A percentile compares a stretch with the other conserved stretches of the same genome.
Evolutionary conservation across 2,329 filamentous ascomycete genomes (phyloP).

Genomic region (Alternaria arbusti): DNA sequence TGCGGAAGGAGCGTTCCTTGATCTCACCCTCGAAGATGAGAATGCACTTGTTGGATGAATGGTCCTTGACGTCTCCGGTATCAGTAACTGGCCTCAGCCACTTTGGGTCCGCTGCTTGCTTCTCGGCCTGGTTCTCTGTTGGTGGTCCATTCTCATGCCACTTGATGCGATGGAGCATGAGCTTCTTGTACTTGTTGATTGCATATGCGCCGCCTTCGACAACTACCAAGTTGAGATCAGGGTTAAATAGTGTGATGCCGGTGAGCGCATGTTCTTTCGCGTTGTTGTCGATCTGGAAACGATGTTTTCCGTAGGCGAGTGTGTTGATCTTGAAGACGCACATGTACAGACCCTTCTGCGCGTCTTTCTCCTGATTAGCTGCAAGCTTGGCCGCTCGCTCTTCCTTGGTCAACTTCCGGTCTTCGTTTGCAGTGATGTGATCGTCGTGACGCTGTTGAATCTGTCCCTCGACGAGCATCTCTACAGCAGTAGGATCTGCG

Average conservation of each 20-base stretch:
- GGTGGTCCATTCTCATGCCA: slow-evolving; percentile 90
- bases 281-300: slow-evolving; percentile 91
- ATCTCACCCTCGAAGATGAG: slow-evolving; percentile 92
- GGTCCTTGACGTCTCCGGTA: slow-evolving; percentile 77
- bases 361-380: slow-evolving; percentile 84
- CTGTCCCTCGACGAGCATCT: slow-evolving; percentile 90
- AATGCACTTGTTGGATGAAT: slow-evolving; percentile 80
- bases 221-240: slow-evolving; percentile 85
- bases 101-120: slow-evolving; percentile 65
- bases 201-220: slow-evolving; percentile 89
- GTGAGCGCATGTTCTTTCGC: slow-evolving; percentile 88
- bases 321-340: slow-evolving; percentile 89
- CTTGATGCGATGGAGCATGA: slow-evolving; percentile 92
- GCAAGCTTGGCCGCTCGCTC: slow-evolving; percentile 83
- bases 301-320: slow-evolving; percentile 89
- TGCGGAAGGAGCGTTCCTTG: slow-evolving; percentile 79
- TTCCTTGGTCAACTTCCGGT: slow-evolving; percentile 87
- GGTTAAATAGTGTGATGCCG: slow-evolving; percentile 90
- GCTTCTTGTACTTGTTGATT: slow-evolving; percentile 84
- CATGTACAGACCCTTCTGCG: slow-evolving; percentile 82
- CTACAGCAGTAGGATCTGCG: slow-evolving; percentile 95
- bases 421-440: slow-evolving; percentile 80
- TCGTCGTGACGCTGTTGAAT: slow-evolving; percentile 84
- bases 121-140: slow-evolving; percentile 62
- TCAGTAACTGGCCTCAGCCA: slow-evolving; percentile 85